These are phyloP conservation scores for Leccinum variicolor DNA, from an alignment of 768 basidiomycete species.

Conservation along the genomic window DNA sequence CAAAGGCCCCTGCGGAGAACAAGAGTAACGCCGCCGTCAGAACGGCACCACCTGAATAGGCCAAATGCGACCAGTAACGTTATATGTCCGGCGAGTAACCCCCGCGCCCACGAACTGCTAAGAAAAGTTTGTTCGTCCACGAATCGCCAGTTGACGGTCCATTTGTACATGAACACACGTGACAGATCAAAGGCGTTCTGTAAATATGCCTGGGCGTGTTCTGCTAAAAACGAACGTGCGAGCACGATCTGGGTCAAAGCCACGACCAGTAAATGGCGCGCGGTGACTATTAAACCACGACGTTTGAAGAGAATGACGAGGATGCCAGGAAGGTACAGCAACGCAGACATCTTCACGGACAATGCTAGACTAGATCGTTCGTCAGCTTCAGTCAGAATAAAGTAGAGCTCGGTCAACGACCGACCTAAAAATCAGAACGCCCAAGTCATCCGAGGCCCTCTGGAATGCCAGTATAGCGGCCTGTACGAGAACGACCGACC, in stretches of 20 bases:
- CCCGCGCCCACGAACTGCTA: constrained; percentile 54
- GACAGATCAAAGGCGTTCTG: constrained; percentile 80
- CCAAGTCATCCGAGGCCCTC: constrained; percentile 54
- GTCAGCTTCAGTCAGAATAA: background rate
- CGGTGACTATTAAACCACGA: constrained; percentile 51
- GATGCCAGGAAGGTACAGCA: constrained; percentile 88
- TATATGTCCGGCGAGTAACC: constrained; percentile 66
- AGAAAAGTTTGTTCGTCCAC: constrained; percentile 75
- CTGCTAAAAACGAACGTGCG: constrained; percentile 66
- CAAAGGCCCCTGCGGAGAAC: constrained; percentile 56
- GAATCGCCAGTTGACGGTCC: constrained; percentile 99
- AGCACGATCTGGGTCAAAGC: constrained; percentile 50
- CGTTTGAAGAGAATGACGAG: constrained; percentile 79
- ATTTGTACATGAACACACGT: constrained; percentile 87
- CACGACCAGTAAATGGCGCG: constrained; percentile 45
- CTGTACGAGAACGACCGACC: constrained; percentile 68
- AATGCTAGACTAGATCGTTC: constrained; percentile 45
- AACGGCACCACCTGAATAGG: constrained; percentile 68
- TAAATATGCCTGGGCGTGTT: constrained; percentile 63
- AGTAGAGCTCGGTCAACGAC: constrained; percentile 14
- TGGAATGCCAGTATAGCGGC: constrained; percentile 66
- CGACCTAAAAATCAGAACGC: constrained; percentile 72
- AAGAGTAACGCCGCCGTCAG: constrained; percentile 61
- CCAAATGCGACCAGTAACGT: constrained; percentile 62
- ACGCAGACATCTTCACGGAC: constrained; percentile 92